Base-by-base conservation (phyloP, 1,284 basidiomycete species). In the Garcileccinum viscosum region DNA sequence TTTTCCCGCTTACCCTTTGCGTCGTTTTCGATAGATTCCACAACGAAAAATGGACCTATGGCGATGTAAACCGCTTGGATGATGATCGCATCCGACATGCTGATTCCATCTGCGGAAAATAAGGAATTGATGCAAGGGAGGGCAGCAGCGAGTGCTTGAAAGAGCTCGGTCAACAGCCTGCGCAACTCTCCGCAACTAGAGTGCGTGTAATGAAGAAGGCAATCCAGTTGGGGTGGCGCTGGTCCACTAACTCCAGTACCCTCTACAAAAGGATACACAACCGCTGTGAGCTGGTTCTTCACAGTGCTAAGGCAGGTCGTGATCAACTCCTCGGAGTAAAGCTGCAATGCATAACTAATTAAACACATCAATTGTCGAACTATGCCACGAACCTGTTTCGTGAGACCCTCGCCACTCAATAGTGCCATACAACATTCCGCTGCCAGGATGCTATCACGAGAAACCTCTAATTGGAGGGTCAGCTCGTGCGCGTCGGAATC, bases 261-360 rank as follows among this genome's bases (percentile, higher is more conserved):
- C 76, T 98, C 95, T 7, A 97, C 89, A 73, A 97, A 94, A 0
- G 96, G 95, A 75, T 97, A 95, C 9, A 98, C 85, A 58, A 95
- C 85, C 77, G 90, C 89, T 1, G 89, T 89, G 32, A 98, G 87
- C 69, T 93, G 90, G 69, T 92, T 91, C 78, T 97, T 96, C 71
- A 96, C 85, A 0, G 90, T 85, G 47, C 83, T 84, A 11, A 98
- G 85, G 77, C 95, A 96, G 0, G 88, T 83, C 0, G 90, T 91
- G 67, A 99, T 92, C 17, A 96, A 84, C 78, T 99, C 97, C 78
- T 99, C 97, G 0, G 96, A 97, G 78, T 94, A 97, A 40, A 95
- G 82, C 93, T 95, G 76, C 11, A 53, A 35, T 27, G 38, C 1
- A 17, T 61, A 22, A 32, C 27, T 78, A 22, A 67, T 65, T 33